These are phyloP conservation scores for Coemansia reversa DNA, from an alignment of 192 early-diverging fungal genomes.

Conservation along the genomic window DNA sequence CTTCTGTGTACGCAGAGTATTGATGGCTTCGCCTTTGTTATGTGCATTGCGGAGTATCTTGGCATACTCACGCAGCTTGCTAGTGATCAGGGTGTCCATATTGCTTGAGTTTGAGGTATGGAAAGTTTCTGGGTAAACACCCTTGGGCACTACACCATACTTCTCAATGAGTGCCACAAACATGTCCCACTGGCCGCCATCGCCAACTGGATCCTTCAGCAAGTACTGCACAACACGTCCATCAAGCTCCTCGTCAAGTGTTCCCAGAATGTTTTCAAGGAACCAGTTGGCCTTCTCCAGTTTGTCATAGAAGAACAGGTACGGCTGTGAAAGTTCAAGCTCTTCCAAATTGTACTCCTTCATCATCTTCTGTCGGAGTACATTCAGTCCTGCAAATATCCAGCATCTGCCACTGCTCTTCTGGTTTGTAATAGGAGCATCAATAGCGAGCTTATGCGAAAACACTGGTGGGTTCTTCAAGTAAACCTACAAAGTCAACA, in stretches of 20 bases:
- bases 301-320: slow-evolving; percentile 76
- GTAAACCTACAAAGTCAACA: slow-evolving; percentile 12
- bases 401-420: slow-evolving; percentile 76
- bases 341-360: slow-evolving; percentile 74
- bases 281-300: slow-evolving; percentile 83
- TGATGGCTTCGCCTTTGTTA: slow-evolving; percentile 37
- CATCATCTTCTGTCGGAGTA: slow-evolving; percentile 67
- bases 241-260: slow-evolving; percentile 61
- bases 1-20: slow-evolving; percentile 58
- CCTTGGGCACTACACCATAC: slow-evolving; percentile 74
- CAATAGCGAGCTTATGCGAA: slow-evolving; percentile 52
- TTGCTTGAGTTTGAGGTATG: slow-evolving; percentile 61
- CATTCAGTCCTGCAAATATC: slow-evolving; percentile 79
- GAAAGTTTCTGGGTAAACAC: slow-evolving; percentile 63
- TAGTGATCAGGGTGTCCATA: slow-evolving; percentile 63
- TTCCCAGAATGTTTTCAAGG: slow-evolving; percentile 70
- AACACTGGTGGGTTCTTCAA: slow-evolving; percentile 38
- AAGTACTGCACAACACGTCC: slow-evolving; percentile 71
- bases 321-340: slow-evolving; percentile 77
- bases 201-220: slow-evolving; percentile 63
- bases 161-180: slow-evolving; percentile 72
- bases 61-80: slow-evolving; percentile 71
- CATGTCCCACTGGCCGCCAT: slow-evolving; percentile 82
- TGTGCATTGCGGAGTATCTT: slow-evolving; percentile 57
- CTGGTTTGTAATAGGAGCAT: slow-evolving; percentile 67